Evolutionary conservation across 2,329 filamentous ascomycete genomes (phyloP).

Genomic region (Cercospora sojina): DNA sequence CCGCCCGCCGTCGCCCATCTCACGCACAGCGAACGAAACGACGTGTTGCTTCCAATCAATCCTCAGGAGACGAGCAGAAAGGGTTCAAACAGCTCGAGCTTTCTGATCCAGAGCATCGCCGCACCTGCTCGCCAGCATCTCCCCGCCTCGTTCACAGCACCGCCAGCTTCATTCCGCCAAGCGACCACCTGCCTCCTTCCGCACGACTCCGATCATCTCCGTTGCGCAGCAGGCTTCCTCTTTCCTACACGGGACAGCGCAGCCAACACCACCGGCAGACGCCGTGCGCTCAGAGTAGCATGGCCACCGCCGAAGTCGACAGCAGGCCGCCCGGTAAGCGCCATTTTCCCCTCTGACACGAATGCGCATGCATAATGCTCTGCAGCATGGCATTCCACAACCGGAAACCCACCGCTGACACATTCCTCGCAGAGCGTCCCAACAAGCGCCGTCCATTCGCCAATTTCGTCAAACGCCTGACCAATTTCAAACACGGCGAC

Average conservation of each 20-base stretch:
- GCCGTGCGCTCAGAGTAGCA: conserved; percentile 23
- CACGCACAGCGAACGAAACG: neutral
- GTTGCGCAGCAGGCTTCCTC: neutral
- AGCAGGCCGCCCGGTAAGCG: conserved; percentile 46
- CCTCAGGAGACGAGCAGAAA: neutral
- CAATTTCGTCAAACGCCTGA: conserved; percentile 90
- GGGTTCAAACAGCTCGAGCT: neutral
- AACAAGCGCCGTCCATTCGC: conserved; percentile 82
- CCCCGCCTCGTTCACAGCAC: neutral
- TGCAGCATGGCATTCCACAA: neutral
- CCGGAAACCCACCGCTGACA: conserved; percentile 25
- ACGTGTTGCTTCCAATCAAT: neutral
- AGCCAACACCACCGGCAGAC: neutral
- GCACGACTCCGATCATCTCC: neutral
- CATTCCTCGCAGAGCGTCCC: conserved; percentile 60
- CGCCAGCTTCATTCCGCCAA: neutral
- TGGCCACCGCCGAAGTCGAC: conserved; percentile 49
- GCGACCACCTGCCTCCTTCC: neutral
- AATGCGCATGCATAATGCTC: neutral
- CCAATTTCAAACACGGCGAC: conserved; percentile 76
- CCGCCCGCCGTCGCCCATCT: neutral
- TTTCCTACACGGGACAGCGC: neutral
- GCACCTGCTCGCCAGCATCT: neutral
- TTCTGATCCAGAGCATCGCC: neutral
- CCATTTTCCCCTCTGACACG: neutral